Base-by-base conservation (phyloP, 768 basidiomycete genomes). In the Collybia sp. region DNA sequence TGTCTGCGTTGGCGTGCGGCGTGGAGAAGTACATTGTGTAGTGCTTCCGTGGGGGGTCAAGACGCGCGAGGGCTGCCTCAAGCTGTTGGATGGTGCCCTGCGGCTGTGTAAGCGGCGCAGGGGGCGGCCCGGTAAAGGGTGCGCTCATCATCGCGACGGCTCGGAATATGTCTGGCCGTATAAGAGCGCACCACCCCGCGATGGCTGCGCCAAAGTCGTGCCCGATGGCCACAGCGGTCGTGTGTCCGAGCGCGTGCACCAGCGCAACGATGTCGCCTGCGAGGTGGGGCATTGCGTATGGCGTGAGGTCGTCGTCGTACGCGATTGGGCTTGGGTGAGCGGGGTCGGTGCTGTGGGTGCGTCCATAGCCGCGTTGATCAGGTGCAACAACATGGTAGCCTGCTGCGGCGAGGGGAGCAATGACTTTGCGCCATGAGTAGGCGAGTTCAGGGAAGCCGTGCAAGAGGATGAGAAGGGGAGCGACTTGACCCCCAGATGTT, bases 401-500 rank as follows among this genome's bases (percentile, higher is more conserved):
- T 2, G 67, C 65, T 4, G 61, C 52, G 0, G 76, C 58, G 18
- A 85, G 67, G 0, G 79, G 79, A 0, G 61, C 53, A 30, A 85
- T 68, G 31, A 83, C 48, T 48, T 80, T 79, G 12, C 83, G 69
- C 80, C 80, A 85, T 6, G 80, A 83, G 55, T 77, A 81, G 2
- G 81, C 74, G 5, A 84, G 67, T 54, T 84, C 82, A 9, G 82
- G 82, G 57, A 85, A 85, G 35, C 82, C 83, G 50, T 84, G 82
- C 1, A 85, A 58, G 17, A 85, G 74, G 25, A 85, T 44, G 39
- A 83, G 53, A 12, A 85, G 67, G 1, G 75, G 78, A 4, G 65
- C 60, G 16, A 62, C 56, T 32, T 52, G 39, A 36, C 49, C 46
- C 40, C 30, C 45, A 34, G 53, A 44, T 19, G 44, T 13, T 12